These are phyloP conservation scores for Clohesyomyces aquaticus DNA, from an alignment of 495 filamentous ascomycete species.

Conservation along the genomic window DNA sequence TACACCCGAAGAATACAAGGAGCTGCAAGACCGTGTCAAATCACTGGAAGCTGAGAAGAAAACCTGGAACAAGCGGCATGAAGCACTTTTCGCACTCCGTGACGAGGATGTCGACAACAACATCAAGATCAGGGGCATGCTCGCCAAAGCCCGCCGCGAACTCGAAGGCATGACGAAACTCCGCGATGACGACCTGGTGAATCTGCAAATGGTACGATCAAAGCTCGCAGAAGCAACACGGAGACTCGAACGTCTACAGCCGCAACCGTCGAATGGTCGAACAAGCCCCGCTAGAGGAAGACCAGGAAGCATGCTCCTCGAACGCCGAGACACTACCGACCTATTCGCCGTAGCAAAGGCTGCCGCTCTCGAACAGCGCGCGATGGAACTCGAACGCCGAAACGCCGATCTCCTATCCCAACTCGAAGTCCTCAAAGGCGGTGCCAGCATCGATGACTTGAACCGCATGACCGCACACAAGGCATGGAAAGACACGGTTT, in stretches of 20 bases:
- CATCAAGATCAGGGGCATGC: slow-evolving; percentile 43
- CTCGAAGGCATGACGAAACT: slow-evolving; percentile 43
- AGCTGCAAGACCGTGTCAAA: slow-evolving; percentile 27
- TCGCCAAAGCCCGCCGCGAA: slow-evolving; percentile 43
- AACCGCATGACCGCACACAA: slow-evolving; percentile 36
- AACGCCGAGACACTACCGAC: slow-evolving; percentile 39
- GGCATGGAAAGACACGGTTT: slow-evolving; percentile 37
- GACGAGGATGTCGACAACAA: slow-evolving; percentile 47
- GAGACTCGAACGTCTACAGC: slow-evolving; percentile 32
- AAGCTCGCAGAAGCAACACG: slow-evolving; percentile 43
- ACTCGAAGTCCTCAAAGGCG: slow-evolving; percentile 24
- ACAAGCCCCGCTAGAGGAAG: slow-evolving; percentile 12
- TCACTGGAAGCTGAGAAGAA: slow-evolving; percentile 39
- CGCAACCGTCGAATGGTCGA: slow-evolving; percentile 20
- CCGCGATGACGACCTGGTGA: slow-evolving; percentile 44
- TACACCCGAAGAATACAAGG: slow-evolving; percentile 40
- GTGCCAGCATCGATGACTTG: slow-evolving; percentile 26
- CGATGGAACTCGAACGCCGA: slow-evolving; percentile 43
- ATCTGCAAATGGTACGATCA: slow-evolving; percentile 39
- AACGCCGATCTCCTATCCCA: slow-evolving; percentile 37
- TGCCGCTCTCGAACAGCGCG: slow-evolving; percentile 46
- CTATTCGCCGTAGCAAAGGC: slow-evolving; percentile 43
- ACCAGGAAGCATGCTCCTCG: slow-evolving; percentile 31
- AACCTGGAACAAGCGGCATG: slow-evolving; percentile 39
- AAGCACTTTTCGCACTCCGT: slow-evolving; percentile 45